Evolutionary conservation across 1,284 basidiomycete genomes (phyloP).

Genomic region (Thecaphora thlaspeos): DNA sequence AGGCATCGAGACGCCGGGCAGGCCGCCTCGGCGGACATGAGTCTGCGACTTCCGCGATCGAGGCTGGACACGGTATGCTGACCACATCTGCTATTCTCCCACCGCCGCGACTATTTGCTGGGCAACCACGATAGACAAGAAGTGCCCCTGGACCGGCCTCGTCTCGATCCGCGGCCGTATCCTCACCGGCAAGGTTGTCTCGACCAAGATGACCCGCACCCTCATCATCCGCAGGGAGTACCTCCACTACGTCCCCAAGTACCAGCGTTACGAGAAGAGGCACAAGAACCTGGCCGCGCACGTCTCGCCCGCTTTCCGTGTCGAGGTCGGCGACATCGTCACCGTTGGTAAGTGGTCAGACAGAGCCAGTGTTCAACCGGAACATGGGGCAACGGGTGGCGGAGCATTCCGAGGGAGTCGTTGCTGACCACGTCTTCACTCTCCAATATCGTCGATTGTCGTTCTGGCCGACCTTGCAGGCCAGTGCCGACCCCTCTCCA

Average conservation of each 20-base stretch:
- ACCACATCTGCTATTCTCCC: constrained; percentile 2
- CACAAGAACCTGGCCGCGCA: constrained; percentile 99
- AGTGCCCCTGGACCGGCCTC: constrained; percentile 85
- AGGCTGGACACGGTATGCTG: no score
- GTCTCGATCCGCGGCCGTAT: constrained; percentile 96
- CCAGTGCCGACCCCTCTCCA: constrained; percentile 98
- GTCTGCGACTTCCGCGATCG: no score
- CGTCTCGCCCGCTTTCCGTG: constrained; percentile 96
- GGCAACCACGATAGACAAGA: constrained; percentile 74
- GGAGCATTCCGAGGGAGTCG: no score
- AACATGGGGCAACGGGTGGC: no score
- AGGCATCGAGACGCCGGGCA: no score
- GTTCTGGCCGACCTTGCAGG: constrained; percentile 60
- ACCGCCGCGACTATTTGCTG: constrained; percentile 8
- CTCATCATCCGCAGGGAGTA: constrained; percentile 98
- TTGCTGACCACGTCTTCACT: no score
- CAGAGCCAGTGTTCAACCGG: no score
- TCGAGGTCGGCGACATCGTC: constrained; percentile 75
- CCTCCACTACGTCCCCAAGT: constrained; percentile 94
- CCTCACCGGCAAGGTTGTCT: constrained; percentile 92
- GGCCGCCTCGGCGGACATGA: no score
- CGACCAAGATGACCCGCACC: constrained; percentile 99
- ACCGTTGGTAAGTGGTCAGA: constrained; percentile 71
- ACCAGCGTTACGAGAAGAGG: constrained; percentile 66
- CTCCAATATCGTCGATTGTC: background rate